Base-by-base conservation (phyloP, 2,329 filamentous ascomycete species). In the Verticillium alfalfae region DNA sequence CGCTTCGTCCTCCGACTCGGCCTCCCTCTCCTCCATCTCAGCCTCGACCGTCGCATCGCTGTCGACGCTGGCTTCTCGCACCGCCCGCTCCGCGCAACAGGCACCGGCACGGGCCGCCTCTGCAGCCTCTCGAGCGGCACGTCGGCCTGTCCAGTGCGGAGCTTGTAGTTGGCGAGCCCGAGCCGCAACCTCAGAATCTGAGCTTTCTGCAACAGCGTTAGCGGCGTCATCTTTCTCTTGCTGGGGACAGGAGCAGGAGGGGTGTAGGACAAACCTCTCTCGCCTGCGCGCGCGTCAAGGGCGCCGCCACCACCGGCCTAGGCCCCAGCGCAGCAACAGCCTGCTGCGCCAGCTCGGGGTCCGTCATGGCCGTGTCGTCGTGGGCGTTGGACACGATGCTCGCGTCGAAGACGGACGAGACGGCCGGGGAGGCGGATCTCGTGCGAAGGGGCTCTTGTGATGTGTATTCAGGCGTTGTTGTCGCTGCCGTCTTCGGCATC, bases 141-240 rank as follows among this genome's bases (percentile, higher is more conserved):
- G 62, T 84, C 77, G 60, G 86, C 83, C 73, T 93, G 90, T 63
- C 89, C 87, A 2, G 90, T 93, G 62, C 82, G 83, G 66, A 93
- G 80, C 75, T 93, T 93, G 79, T 92, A 93, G 69, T 84, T 84
- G 15, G 89, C 90, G 22, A 92, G 82, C 34, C 84, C 81, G 16
- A 93, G 83, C n/a, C 89, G 84, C 10, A 91, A 81, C 59, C 83
- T 83, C 55, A 93, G 78, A 57, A 86, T 84, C 69, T 89, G 84
- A 22, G 87, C 88, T 74, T 84, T 83, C 82, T 90, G 72, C 60
- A 61, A 38, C 5, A n/a, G 36, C 4, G 62, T 65, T 31, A 62
- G 64, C 38, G 57, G 45, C 13, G 10, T 26, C 26, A 31, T 31
- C 26, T 31, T 4, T 31, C 26, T 31, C 26, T 5, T 5, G 4